Percentiles rank a stretch among this genome's conserved stretches.
phyloP scores from a whole-genome alignment of 2,329 filamentous ascomycete species.

The Periconia sp. region DNA sequence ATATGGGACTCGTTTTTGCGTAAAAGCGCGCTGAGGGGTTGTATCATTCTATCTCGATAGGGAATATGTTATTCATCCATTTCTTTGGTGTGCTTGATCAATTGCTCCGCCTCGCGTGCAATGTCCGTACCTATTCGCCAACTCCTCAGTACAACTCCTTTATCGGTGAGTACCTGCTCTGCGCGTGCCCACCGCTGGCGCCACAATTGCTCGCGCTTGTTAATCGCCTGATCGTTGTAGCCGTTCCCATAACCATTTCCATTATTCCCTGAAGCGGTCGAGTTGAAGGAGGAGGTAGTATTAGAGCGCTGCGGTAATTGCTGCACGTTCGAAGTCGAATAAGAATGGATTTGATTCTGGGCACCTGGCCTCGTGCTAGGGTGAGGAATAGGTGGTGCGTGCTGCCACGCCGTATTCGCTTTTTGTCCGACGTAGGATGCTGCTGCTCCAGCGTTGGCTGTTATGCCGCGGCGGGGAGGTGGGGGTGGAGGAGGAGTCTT shows the following conservation, averaged over 20 bases:
- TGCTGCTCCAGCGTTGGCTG: constrained; percentile 45
- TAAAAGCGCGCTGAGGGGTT: too few species aligned
- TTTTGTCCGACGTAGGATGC: constrained; percentile 47
- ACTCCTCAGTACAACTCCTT: constrained; percentile 72
- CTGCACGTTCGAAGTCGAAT: constrained; percentile 27
- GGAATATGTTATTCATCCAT: too few species aligned
- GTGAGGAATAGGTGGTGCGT: constrained; percentile 38
- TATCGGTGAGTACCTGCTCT: constrained; percentile 65
- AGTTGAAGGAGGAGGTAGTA: constrained; percentile 30
- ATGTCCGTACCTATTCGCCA: constrained; percentile 79
- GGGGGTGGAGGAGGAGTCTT: constrained; percentile 40
- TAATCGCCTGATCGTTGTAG: constrained; percentile 47
- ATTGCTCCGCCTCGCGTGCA: constrained; percentile 66
- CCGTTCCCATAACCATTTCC: constrained; percentile 15
- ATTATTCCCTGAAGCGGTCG: constrained; percentile 28
- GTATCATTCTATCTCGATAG: too few species aligned
- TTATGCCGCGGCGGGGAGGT: constrained; percentile 44
- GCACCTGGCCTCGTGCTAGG: constrained; percentile 31
- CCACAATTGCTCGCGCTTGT: constrained; percentile 78
- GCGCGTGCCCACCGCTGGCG: constrained; percentile 69
- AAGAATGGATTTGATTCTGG: constrained; percentile 31
- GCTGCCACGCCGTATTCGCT: constrained; percentile 41
- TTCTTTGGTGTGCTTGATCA: constrained; percentile 63
- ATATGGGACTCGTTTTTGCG: too few species aligned
- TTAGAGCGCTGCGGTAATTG: constrained; percentile 32